Evolutionary conservation across 306 rosid genomes (phyloP), one percentile per base, ranked within the genome.

Genomic region (Mimosa pudica): DNA sequence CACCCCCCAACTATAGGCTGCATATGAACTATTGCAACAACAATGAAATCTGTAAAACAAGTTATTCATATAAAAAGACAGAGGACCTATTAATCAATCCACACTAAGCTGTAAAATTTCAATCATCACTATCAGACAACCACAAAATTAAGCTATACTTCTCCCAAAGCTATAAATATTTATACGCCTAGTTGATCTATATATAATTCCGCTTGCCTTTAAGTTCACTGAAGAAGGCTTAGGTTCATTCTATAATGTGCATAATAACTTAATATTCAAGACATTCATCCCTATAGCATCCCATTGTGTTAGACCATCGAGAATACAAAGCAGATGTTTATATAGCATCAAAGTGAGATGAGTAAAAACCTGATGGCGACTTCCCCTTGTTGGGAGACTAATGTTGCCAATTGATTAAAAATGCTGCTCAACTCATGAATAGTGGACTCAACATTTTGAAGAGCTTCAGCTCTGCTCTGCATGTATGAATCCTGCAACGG

Each of bases 391-490:
- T 96, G 96, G 79, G 98, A 96, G 76, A 96, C 98, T 70, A 96
- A 93, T 14, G 98, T 96, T 44, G 98, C 98, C 51, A 91, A 87
- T 81, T 96, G 97, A 90, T 91, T 96, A 82, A 96, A 93, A 81
- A 96, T 96, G 88, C 72, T 93, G 91, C 99, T 79, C 74, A 96
- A 91, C 82, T 96, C 98, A 82, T 96, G 98, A 82, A 96, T 93
- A 62, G 98, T 96, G 79, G 98, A 96, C 87, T 96, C 98, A 38
- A 91, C 97, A 85, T 93, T 96, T 77, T 93, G 99, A 85, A 96
- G 91, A 79, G 99, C 97, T 87, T 93, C 98, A 86, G 98, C 97
- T 82, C 98, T 86, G 90, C 97, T 96, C 85, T 96, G 99, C 97
- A 93, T 93, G 92, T 88, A 93, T 80, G 87, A 88, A 73, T 93